Evolutionary conservation across 768 basidiomycete species (phyloP).

Genomic region (Mrakia gelida): DNA sequence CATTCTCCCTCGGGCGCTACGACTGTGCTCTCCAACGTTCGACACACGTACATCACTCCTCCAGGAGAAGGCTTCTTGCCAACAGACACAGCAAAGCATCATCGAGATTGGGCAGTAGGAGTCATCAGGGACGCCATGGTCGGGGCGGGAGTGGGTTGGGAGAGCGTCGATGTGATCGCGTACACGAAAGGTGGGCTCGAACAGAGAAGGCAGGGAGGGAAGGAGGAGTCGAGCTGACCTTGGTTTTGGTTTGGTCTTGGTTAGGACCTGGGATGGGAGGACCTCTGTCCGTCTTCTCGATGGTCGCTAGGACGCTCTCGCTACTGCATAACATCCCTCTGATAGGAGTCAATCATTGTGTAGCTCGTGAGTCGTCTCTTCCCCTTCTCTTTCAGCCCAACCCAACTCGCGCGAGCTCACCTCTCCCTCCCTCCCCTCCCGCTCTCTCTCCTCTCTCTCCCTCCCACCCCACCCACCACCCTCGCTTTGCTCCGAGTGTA

Average conservation of each 20-base stretch:
- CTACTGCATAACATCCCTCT: constrained; percentile 84
- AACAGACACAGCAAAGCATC: constrained; percentile 89
- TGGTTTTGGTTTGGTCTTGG: background rate
- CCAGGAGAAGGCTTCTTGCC: constrained; percentile 97
- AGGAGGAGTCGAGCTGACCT: constrained; percentile 18
- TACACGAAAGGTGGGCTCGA: constrained; percentile 80
- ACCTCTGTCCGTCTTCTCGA: constrained; percentile 86
- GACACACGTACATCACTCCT: constrained; percentile 98
- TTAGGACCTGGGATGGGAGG: constrained; percentile 99
- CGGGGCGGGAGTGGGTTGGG: constrained; percentile 63
- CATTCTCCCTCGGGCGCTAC: constrained; percentile 53
- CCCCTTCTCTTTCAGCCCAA: too few species aligned
- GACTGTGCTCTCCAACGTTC: constrained; percentile 76
- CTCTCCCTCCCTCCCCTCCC: constrained; percentile 5
- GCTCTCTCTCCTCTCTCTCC: too few species aligned
- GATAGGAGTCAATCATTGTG: constrained; percentile 97
- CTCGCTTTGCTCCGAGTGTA: constrained; percentile 44
- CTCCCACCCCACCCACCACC: background rate
- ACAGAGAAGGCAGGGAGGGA: background rate
- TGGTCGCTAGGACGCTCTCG: constrained; percentile 86
- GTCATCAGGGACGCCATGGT: constrained; percentile 73
- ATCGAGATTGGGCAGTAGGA: constrained; percentile 82
- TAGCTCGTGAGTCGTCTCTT: constrained; percentile 69
- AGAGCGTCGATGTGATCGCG: constrained; percentile 88
- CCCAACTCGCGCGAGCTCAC: background rate